Evolutionary conservation across 495 filamentous ascomycete genomes (phyloP).

Genomic region (Aspergillus homomorphus): DNA sequence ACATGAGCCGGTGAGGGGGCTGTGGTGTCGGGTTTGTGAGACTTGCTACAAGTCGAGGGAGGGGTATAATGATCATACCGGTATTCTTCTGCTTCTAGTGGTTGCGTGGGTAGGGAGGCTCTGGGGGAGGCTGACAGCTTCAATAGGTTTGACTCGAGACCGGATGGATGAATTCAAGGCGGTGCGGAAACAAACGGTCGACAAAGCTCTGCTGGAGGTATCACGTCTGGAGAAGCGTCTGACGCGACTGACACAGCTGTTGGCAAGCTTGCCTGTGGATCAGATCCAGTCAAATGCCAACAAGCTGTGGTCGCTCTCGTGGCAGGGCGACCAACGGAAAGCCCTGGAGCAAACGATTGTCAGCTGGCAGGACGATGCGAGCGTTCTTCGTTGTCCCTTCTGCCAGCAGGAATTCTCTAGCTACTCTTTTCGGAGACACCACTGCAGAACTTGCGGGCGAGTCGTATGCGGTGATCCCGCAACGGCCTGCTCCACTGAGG

Average conservation of each 20-base stretch:
- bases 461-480: slow-evolving; percentile 85
- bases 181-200: slow-evolving; percentile 71
- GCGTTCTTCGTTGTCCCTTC: slow-evolving; percentile 78
- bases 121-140: slow-evolving; percentile 14
- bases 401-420: slow-evolving; percentile 91
- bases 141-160: slow-evolving; percentile 56
- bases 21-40: slow-evolving; percentile 95
- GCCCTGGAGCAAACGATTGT: slow-evolving; percentile 86
- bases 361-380: slow-evolving; percentile 89
- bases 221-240: slow-evolving; percentile 86
- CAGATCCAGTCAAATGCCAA: slow-evolving; percentile 45
- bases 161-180: slow-evolving; percentile 66
- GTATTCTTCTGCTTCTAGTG: slow-evolving; percentile 24
- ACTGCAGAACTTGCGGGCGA: slow-evolving; percentile 88
- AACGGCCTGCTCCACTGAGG: slow-evolving; percentile 81
- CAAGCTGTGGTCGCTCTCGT: slow-evolving; percentile 56
- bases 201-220: slow-evolving; percentile 79
- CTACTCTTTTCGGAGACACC: slow-evolving; percentile 87
- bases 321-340: slow-evolving; percentile 67
- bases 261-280: slow-evolving; percentile 67
- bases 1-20: slow-evolving; percentile 86
- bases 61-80: slow-evolving; percentile 89
- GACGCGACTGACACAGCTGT: slow-evolving; percentile 81
- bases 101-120: slow-evolving; percentile 3
- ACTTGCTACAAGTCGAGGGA: slow-evolving; percentile 96